Conservation (phyloP, 306 rosid species). For the Abrus pulchellus region DNA sequence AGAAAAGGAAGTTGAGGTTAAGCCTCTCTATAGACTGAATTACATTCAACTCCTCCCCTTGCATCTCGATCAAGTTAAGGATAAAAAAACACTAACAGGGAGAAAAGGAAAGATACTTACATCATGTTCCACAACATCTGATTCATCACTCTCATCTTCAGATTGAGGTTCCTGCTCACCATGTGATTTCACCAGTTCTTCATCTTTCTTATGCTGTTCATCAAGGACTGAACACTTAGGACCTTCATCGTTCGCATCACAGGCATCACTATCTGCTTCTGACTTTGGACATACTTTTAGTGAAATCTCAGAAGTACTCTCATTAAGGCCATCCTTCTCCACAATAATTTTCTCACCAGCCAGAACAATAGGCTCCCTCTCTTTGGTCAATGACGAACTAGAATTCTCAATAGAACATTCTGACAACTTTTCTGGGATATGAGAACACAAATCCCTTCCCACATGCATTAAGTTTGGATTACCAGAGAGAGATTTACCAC, state of each 20-base stretch:
- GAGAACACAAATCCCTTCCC: slow-evolving; percentile 40
- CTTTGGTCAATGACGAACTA: slow-evolving; percentile 51
- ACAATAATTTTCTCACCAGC: slow-evolving; percentile 53
- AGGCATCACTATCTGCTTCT: slow-evolving; percentile 58
- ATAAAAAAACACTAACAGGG: not conserved
- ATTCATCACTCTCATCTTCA: slow-evolving; percentile 82
- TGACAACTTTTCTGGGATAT: slow-evolving; percentile 38
- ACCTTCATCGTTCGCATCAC: slow-evolving; percentile 53
- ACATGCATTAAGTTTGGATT: slow-evolving; percentile 21
- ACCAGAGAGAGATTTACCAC: slow-evolving; percentile 35
- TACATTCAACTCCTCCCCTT: slow-evolving; percentile 22
- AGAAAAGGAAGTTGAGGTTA: slow-evolving; percentile 26
- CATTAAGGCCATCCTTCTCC: slow-evolving; percentile 45
- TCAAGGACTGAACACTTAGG: slow-evolving; percentile 52
- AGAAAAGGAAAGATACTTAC: slow-evolving; percentile 64
- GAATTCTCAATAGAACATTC: slow-evolving; percentile 43
- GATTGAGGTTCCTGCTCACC: slow-evolving; percentile 62
- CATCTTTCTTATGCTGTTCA: slow-evolving; percentile 55
- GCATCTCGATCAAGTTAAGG: slow-evolving; percentile 26
- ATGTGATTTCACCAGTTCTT: slow-evolving; percentile 55
- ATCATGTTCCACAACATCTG: slow-evolving; percentile 89
- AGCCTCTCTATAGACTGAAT: slow-evolving; percentile 9
- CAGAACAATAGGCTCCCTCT: slow-evolving; percentile 44
- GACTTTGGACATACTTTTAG: slow-evolving; percentile 49
- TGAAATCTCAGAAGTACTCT: slow-evolving; percentile 50